Evolutionary conservation across 202 grass and related monocot species (phyloP).

Genomic region (Alloteropsis angusta): DNA sequence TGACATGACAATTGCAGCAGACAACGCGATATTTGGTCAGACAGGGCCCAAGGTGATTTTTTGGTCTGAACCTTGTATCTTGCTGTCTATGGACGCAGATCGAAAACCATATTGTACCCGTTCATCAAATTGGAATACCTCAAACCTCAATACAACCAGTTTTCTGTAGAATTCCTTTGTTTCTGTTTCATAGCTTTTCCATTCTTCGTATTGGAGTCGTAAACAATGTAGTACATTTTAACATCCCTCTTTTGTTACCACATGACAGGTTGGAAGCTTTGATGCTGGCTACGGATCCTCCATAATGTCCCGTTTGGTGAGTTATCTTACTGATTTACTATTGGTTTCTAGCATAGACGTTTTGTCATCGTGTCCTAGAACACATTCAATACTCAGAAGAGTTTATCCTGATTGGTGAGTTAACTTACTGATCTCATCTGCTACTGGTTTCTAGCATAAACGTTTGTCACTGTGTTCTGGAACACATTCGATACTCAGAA

Average conservation of each 20-base stretch:
- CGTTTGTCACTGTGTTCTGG: neutral
- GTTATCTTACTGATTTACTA: neutral
- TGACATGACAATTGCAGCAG: constrained; percentile 81
- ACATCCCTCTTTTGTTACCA: neutral
- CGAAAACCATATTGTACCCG: neutral
- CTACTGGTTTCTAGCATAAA: neutral
- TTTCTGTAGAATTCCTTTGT: neutral
- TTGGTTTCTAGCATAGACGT: neutral
- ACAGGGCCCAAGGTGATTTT: constrained; percentile 65
- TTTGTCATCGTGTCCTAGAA: neutral
- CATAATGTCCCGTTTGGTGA: constrained; percentile 90
- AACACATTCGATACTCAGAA: neutral
- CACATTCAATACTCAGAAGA: neutral
- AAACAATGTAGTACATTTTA: neutral
- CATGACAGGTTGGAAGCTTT: constrained; percentile 75
- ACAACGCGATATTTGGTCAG: constrained; percentile 89
- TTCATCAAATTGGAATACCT: neutral
- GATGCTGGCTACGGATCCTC: constrained; percentile 94
- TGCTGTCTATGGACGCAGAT: neutral
- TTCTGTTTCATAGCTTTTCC: neutral
- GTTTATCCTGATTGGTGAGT: constrained; percentile 69
- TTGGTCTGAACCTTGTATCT: neutral
- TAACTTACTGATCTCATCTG: neutral
- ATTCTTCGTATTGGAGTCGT: neutral
- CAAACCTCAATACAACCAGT: neutral